A percentile compares a stretch with the other conserved stretches of the same genome.
These are phyloP conservation scores for Santalum album DNA, from an alignment of 164 flowering plant genomes.

Conservation along the genomic window DNA sequence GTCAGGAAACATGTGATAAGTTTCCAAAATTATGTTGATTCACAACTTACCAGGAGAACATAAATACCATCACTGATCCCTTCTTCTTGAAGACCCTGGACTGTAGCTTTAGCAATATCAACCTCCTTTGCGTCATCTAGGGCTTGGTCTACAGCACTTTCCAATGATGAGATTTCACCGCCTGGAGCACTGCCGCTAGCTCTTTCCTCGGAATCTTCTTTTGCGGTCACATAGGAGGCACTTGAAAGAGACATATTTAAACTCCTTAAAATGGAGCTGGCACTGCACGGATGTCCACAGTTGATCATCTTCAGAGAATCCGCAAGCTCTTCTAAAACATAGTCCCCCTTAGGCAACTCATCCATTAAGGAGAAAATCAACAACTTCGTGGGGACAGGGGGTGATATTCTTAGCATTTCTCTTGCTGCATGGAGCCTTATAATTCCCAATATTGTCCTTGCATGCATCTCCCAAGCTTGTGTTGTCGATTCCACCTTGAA, in stretches of 20 bases:
- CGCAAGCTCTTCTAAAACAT: constrained; percentile 67
- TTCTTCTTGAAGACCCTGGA: constrained; percentile 61
- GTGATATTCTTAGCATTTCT: constrained; percentile 79
- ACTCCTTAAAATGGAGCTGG: constrained; percentile 48
- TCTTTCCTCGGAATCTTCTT: constrained; percentile 23
- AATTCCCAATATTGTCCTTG: constrained; percentile 64
- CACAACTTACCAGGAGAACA: constrained; percentile 50
- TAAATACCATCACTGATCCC: constrained; percentile 53
- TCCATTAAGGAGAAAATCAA: constrained; percentile 69
- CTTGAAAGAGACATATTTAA: constrained; percentile 30
- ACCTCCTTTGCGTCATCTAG: constrained; percentile 65
- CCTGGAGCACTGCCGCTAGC: constrained; percentile 12
- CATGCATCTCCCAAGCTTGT: constrained; percentile 75
- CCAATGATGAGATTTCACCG: constrained; percentile 34
- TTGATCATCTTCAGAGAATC: constrained; percentile 36
- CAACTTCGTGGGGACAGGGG: constrained; percentile 68
- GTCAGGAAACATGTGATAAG: no score
- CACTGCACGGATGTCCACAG: constrained; percentile 51
- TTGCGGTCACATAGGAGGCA: constrained; percentile 13
- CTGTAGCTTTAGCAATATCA: constrained; percentile 53
- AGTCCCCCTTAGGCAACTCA: constrained; percentile 89
- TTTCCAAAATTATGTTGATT: no score
- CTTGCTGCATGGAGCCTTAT: constrained; percentile 86
- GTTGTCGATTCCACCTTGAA: constrained; percentile 34
- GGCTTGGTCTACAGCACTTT: constrained; percentile 46